phyloP scores from a whole-genome alignment of 2,329 filamentous ascomycete genomes.

The Diaporthe capsici region DNA sequence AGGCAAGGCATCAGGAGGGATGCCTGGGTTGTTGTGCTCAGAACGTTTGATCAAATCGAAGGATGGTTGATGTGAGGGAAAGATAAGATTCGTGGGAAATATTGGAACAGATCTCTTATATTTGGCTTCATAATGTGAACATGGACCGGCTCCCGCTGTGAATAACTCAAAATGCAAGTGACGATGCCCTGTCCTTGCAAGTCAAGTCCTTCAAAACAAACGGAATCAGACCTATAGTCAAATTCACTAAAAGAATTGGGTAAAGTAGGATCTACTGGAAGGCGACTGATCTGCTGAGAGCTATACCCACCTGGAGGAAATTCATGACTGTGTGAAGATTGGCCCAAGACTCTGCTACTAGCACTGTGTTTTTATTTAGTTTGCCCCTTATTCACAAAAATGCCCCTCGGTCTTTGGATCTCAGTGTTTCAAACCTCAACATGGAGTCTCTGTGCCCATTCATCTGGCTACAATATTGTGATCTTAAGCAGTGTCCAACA shows the following conservation, averaged over 20 bases:
- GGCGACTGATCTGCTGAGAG: neutral
- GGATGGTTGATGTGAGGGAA: neutral
- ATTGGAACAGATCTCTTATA: neutral
- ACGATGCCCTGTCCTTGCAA: too few species aligned
- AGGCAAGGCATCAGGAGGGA: neutral
- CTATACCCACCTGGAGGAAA: too few species aligned
- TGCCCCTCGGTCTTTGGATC: too few species aligned
- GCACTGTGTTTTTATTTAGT: too few species aligned
- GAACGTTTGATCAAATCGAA: neutral
- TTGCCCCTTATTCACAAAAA: too few species aligned
- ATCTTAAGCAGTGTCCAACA: conserved; percentile 65
- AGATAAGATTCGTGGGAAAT: neutral
- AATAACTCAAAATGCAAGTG: too few species aligned
- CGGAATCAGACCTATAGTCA: neutral
- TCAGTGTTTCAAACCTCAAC: neutral
- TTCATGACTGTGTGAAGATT: too few species aligned
- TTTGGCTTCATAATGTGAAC: neutral
- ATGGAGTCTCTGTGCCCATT: neutral
- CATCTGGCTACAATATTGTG: neutral
- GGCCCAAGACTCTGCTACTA: too few species aligned
- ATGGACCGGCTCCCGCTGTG: neutral
- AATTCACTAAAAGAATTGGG: neutral
- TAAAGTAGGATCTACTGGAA: neutral
- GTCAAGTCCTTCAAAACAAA: neutral
- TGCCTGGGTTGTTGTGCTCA: neutral